Base-by-base conservation (phyloP, 257 asterid species). In the Galeopsis tetrahit region DNA sequence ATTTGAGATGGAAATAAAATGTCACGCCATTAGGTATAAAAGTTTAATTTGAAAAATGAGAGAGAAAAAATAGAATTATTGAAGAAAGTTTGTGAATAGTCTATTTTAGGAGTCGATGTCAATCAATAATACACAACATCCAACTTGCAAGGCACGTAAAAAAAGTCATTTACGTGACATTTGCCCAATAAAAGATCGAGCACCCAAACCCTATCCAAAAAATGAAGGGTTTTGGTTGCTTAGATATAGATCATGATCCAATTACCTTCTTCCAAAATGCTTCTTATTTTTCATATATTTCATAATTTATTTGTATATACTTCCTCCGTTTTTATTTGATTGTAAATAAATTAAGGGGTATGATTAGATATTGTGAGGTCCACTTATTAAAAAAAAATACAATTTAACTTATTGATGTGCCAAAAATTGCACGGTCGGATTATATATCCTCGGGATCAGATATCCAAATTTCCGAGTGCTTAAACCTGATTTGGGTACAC, bases 221-320 rank as follows among this genome's bases (percentile, higher is more conserved):
- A 69, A 69, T 38, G 78, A 64, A 57, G 5, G 82, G 77, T 59
- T 72, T 73, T 53, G 49, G 66, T 59, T 10, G 44, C 71, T 57
- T 21, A 21, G 28, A 21, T 21, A 21, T 21, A 1, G 28, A 21
- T 21, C 1, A 21, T 21, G 1, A 21, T 21, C 28, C 28, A 21
- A 21, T 21, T 21, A 38, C 15, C 9, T 63, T 21, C 2, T 53
- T 28, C 21, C 13, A 14, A 28, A 28, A 13, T 2, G 1, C 39
- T 33, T 53, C 8, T 39, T 72, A 13, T 2, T 1, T 38, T 0
- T 36, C 10, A n/a, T 1, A 1, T 13, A 49, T 6, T 15, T 31
- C 9, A 43, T 31, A 9, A 10, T 44, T 44, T 38, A 6, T 53
- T 21, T 21, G 28, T 21, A 21, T 21, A 21, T 21, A 21, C 28